Evolutionary conservation across 495 filamentous ascomycete species (phyloP), one percentile per base, ranked within the genome.

Genomic region (Aspergillus affinis): DNA sequence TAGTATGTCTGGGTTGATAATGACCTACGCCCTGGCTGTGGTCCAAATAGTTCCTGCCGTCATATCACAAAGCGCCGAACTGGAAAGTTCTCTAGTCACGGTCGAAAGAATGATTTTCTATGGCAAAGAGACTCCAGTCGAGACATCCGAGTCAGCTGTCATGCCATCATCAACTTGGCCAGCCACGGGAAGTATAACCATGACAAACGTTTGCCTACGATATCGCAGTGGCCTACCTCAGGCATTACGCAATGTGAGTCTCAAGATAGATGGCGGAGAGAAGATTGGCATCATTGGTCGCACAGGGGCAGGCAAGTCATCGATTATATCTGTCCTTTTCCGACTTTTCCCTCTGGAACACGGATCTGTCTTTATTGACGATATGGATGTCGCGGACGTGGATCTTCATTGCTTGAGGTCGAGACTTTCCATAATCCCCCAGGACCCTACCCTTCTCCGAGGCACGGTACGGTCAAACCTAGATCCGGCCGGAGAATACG

Each of bases 11-110:
- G 50, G 50, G 21, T 30, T 52, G 23, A 52, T 52, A 23, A 52
- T 52, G 50, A 52, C 50, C 18, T 52, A 29, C 21, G 50, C 50
- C 6, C 21, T 52, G 1, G 50, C 50, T 29, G 50, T 52, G 3
- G 50, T 52, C 2, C 50, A 52, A n/a, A 29, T 52, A 13, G 15
- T 52, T n/a, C 50, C 50, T 15, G 50, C n/a, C 2, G 26, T 52
- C 0, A 23, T 52, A 30, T 52, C 50, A 8, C 20, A 52, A 23
- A 15, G 23, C 20, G 50, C 50, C 2, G 26, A 52, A 8, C 2
- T 98, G 18, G 93, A 98, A 72, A 98, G 97, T 77, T 88, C 90
- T 69, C 97, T 98, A 92, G 96, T 96, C 65, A 86, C 93, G 0
- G 93, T 93, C 4, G 94, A 98, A 69, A 89, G 93, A 29, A 81